Evolutionary conservation across 495 filamentous ascomycete genomes (phyloP).

Genomic region (Neurospora tetraspora): DNA sequence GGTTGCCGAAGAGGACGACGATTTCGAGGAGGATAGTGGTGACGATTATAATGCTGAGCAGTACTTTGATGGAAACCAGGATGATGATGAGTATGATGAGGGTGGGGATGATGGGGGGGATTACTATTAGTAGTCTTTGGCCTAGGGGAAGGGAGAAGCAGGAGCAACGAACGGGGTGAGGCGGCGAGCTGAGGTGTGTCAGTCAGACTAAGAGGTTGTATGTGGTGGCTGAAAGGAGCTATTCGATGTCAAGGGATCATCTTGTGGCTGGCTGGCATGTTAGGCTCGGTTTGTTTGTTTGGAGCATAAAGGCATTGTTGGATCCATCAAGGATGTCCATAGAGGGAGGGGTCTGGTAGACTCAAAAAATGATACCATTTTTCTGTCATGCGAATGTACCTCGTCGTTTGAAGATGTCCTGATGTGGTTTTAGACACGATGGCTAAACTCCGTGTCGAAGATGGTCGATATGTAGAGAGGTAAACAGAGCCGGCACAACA

Average conservation of each 20-base stretch:
- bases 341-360: background rate
- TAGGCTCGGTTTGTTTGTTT: background rate
- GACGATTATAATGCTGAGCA: slow-evolving; percentile 47
- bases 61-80: slow-evolving; percentile 43
- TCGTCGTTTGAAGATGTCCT: background rate
- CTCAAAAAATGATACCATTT: background rate
- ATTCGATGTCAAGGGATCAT: slow-evolving; percentile 3
- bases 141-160: too few relatives aligned
- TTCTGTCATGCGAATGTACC: background rate
- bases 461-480: too few relatives aligned
- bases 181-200: too few relatives aligned
- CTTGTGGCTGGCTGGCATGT: background rate
- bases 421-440: background rate
- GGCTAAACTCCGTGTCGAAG: background rate
- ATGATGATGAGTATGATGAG: slow-evolving; percentile 39
- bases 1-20: slow-evolving; percentile 34
- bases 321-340: background rate
- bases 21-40: slow-evolving; percentile 37
- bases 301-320: background rate
- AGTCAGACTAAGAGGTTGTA: background rate
- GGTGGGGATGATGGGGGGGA: slow-evolving; percentile 33
- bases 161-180: too few relatives aligned
- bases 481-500: too few relatives aligned
- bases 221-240: slow-evolving; percentile 2
- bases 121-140: slow-evolving; percentile 1